Evolutionary conservation across 257 asterid genomes (phyloP), one percentile per base, ranked within the genome.

Genomic region (Craterostigma plantagineum): DNA sequence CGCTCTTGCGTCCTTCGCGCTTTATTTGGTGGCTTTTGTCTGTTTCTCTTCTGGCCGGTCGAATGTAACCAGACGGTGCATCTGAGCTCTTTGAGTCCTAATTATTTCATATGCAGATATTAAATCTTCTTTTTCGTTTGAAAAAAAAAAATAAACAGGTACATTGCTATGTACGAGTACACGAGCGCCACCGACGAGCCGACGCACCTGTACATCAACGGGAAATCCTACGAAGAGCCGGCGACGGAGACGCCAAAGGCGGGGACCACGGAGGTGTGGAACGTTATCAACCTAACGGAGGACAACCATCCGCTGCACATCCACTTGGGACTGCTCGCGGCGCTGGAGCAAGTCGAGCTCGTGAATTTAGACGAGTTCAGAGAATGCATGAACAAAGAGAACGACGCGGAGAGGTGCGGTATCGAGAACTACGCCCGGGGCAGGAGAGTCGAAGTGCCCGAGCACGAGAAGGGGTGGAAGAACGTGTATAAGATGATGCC

Each of bases 241-340:
- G 92, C 16, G 11, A 75, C 91, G 0, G 94, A 85, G 75, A 71
- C 52, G 0, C 94, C 94, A 1, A 67, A 45, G 38, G 83, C 67
- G 0, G 94, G 91, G 3, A 37, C 91, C 0, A 72, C 86, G 1
- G 96, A 81, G 66, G 56, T 85, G 1, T 81, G 96, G 96, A 51
- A 77, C 1, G 75, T 85, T 57, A 85, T 85, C 38, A 85, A 85
- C 49, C 17, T 85, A 7, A 85, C 96, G 0, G 87, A 57, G 48
- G 96, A 85, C 38, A 81, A 81, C 48, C 96, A 85, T 38, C 94
- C 96, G 0, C 7, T 85, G 61, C 96, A 85, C 46, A 61, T 81
- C 18, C 94, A 85, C 50, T 53, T 85, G 39, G 96, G 86, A 1
- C 74, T 81, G 10, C 65, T 85, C 23, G 16, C 11, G 0, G 92